A percentile compares a stretch with the other conserved stretches of the same genome.
Conservation (phyloP, 2,329 filamentous ascomycete genomes). For the Ceratocystis lukuohia region DNA sequence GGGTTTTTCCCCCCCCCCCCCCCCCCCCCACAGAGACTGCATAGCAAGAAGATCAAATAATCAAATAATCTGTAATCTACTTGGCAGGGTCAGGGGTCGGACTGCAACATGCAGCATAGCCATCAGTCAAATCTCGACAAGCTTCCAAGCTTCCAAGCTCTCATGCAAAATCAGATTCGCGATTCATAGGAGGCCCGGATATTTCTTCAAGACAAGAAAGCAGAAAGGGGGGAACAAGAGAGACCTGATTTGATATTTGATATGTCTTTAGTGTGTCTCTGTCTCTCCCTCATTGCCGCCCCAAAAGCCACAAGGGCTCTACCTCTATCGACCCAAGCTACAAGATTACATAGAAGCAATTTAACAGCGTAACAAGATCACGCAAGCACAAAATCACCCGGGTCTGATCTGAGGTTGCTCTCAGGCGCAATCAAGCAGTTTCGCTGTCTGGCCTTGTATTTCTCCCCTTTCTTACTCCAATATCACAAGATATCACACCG, state of each 20-base stretch:
- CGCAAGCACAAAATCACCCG: no score
- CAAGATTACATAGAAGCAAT: not conserved
- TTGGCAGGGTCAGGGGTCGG: not conserved
- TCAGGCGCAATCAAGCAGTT: no score
- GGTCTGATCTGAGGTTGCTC: no score
- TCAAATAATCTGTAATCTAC: not conserved
- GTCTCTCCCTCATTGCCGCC: not conserved
- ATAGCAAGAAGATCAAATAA: not conserved
- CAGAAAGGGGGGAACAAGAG: not conserved
- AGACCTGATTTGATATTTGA: no score
- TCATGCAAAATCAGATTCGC: not conserved
- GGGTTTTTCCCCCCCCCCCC: not conserved
- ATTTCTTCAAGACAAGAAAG: not conserved
- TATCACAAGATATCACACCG: no score
- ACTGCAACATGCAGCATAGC: not conserved
- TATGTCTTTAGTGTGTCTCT: not conserved
- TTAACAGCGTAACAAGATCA: not conserved
- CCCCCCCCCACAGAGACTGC: no score
- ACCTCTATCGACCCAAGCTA: not conserved
- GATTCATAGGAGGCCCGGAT: not conserved
- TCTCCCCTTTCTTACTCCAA: no score
- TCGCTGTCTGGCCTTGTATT: no score
- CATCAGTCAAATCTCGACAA: not conserved
- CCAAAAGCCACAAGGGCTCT: not conserved
- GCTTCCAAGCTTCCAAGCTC: not conserved